Base-by-base conservation (phyloP, 1,284 basidiomycete species). In the Sparassis latifolia region DNA sequence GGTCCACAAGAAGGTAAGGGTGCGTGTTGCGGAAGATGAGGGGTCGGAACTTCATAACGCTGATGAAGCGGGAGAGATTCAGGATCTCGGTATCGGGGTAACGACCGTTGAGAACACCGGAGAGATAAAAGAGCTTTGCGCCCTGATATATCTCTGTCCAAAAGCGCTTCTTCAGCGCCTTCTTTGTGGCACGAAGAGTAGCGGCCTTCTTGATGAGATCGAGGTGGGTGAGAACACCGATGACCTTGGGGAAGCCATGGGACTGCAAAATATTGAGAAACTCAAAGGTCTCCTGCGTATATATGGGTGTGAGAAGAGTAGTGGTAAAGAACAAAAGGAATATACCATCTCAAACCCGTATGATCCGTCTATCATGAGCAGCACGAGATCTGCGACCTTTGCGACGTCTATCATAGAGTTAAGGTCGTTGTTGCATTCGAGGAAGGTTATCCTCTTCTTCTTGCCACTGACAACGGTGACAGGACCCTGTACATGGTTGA, bases 91-190 rank as follows among this genome's bases (percentile, higher is more conserved):
- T 84, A 69, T 99, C 97, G 28, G 97, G 97, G 66, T 99, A 99
- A 37, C 97, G 90, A 10, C 96, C 96, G 61, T 99, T 99, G 60
- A 99, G 81, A 42, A 99, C 93, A 12, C 97, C 97, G 1, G 92
- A 96, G 44, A 99, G 86, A 68, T 98, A 98, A 73, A 99, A 99
- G 12, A 99, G 84, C 68, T 98, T 99, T 44, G 97, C 96, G 46
- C 97, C 97, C 66, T 95, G 90, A 69, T 98, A 98, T 12, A 99
- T 97, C 69, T 99, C 97, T 0, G 96, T 94, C 96, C 97, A 99
- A 74, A 99, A 99, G n/a, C 97, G 90, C 67, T 93, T 96, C 72
- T 99, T 99, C 44, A 99, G 80, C 0, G 86, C 73, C 66, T 97
- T 98, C 75, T 99, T 99, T 48, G 93, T 95, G 45, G 85, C 84